A percentile compares a stretch with the other conserved stretches of the same genome.
These are phyloP conservation scores for maize (Zea mays) DNA, from an alignment of 176 grass and related monocot species.

Conservation along the genomic window DNA sequence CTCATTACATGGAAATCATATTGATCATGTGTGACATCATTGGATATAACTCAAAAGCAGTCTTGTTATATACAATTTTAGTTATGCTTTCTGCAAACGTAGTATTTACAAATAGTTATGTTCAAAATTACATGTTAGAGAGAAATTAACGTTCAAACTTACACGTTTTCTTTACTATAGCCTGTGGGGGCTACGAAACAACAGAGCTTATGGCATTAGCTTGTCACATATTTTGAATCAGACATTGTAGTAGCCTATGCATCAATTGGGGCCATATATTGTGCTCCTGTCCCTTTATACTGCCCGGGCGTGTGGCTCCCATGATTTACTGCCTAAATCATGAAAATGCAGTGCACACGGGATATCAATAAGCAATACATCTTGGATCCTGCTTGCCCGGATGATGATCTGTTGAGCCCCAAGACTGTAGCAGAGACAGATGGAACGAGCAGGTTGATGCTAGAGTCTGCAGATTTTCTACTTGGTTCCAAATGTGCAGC, in stretches of 20 bases:
- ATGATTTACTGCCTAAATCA: neutral
- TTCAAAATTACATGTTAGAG: neutral
- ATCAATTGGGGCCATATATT: neutral
- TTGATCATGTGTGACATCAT: neutral
- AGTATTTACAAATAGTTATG: neutral
- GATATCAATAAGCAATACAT: neutral
- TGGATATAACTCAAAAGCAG: neutral
- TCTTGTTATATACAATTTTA: neutral
- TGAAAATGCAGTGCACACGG: neutral
- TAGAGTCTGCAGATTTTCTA: slow-evolving; percentile 18
- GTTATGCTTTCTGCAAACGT: neutral
- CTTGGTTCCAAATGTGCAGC: slow-evolving; percentile 43
- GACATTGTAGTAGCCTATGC: neutral
- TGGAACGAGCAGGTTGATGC: slow-evolving; percentile 14
- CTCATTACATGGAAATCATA: neutral
- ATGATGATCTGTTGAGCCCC: neutral
- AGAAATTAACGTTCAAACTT: neutral
- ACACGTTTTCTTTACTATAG: too few species aligned
- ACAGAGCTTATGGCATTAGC: neutral
- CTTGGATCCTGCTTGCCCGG: slow-evolving; percentile 13
- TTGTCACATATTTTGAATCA: neutral
- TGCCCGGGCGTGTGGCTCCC: neutral
- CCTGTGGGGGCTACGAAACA: neutral
- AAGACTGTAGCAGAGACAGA: neutral
- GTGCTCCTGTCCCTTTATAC: neutral